Base-by-base conservation (phyloP, 148 eudicot genomes). In the Rhododendron ferrugineum region DNA sequence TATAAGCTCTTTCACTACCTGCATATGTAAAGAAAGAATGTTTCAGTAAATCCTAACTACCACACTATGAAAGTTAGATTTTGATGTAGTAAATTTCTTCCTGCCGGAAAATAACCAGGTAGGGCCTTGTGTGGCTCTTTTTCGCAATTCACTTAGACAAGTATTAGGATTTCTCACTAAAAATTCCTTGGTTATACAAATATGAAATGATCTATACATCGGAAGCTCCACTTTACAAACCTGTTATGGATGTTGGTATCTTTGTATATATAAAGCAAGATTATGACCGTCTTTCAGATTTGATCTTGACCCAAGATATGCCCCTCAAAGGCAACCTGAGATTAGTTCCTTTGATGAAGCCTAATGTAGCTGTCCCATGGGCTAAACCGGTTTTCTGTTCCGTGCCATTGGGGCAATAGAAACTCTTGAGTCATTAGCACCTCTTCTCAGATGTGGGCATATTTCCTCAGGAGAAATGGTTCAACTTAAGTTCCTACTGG, bases 1-100 rank as follows among this genome's bases (percentile, higher is more conserved):
- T 86, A 92, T 73, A 75, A 97, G 91, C 8, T 46, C 81, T 78
- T 78, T 78, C 56, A 78, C 81, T 47, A 78, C 81, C 81, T 78
- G 81, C 81, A 78, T n/a, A 40, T n/a, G 20, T 46, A 46, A 4
- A 26, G 30, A 46, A n/a, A 11, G 16, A 20, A 3, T 22, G 64
- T 47, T 77, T 11, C 36, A 44, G 50, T 30, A 23, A 23, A 32
- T 44, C 13, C 34, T 18, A 22, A 44, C n/a, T 44, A 78, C 52
- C 56, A 49, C 52, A 34, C 4, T 14, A 28, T 49, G 30, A 30
- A 47, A 47, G 28, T 46, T 14, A 50, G 50, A 30, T 23, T 50
- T 1, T 1, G 62, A 49, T 49, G 13, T 4, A 3, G 10, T 50
- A 22, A 2, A 49, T 36, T 79, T 79, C 62, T 13, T 79, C 11